phyloP scores from a whole-genome alignment of 306 rosid species.

The Arachis hypogaea region DNA sequence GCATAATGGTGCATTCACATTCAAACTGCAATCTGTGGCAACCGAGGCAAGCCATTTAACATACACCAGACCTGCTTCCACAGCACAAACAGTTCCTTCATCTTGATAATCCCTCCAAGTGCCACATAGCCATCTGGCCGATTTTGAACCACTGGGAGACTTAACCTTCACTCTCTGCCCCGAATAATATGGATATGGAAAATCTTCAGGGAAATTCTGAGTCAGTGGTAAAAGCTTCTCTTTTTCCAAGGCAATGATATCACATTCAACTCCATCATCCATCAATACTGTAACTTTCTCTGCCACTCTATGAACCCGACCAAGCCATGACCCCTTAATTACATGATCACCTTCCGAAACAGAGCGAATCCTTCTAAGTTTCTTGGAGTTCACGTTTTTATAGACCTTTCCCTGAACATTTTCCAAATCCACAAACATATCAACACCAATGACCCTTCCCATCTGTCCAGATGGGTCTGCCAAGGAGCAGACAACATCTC shows the following conservation, averaged over 20 bases:
- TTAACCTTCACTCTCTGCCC: constrained; percentile 84
- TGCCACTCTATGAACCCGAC: constrained; percentile 70
- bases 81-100: constrained; percentile 79
- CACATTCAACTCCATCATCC: constrained; percentile 78
- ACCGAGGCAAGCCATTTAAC: constrained; percentile 80
- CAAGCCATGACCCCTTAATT: constrained; percentile 84
- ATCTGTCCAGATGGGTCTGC: constrained; percentile 81
- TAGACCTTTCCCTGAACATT: constrained; percentile 60
- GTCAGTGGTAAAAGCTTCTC: constrained; percentile 69
- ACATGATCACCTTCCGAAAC: constrained; percentile 77
- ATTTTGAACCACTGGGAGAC: constrained; percentile 58
- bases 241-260: constrained; percentile 61
- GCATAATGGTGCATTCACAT: constrained; percentile 38
- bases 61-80: constrained; percentile 74
- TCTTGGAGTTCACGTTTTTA: constrained; percentile 60
- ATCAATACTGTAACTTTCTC: constrained; percentile 70
- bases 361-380: constrained; percentile 67
- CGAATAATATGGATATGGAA: constrained; percentile 84
- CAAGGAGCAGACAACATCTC: constrained; percentile 76
- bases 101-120: constrained; percentile 71
- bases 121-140: constrained; percentile 79
- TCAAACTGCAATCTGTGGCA: constrained; percentile 47
- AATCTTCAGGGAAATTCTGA: constrained; percentile 66
- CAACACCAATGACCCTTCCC: constrained; percentile 74
- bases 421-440: constrained; percentile 80